These are phyloP conservation scores for Colletotrichum tamarilloi DNA, from an alignment of 2,329 filamentous ascomycete genomes.

Conservation along the genomic window DNA sequence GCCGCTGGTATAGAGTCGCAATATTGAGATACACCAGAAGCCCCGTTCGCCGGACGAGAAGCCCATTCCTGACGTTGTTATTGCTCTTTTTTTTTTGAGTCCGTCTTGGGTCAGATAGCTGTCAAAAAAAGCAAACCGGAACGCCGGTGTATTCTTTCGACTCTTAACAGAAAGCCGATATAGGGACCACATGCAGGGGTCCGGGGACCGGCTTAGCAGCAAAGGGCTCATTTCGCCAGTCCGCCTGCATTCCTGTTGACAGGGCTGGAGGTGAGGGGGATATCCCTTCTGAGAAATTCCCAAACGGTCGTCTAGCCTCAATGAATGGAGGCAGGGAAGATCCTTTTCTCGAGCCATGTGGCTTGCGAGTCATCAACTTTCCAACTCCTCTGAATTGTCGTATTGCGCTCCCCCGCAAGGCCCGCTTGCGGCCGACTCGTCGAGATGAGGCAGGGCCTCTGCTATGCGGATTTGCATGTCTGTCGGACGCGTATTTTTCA, in stretches of 20 bases:
- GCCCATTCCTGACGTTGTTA: neutral
- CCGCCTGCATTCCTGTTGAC: constrained; percentile 18
- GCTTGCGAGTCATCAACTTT: constrained; percentile 28
- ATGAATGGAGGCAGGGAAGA: constrained; percentile 4
- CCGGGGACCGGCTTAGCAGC: neutral
- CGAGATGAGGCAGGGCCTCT: constrained; percentile 6
- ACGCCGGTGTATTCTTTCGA: neutral
- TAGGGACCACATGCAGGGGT: neutral
- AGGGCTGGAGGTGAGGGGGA: constrained; percentile 16
- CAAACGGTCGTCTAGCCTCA: constrained; percentile 19
- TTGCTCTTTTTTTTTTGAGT: neutral
- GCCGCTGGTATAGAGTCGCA: constrained; percentile 4
- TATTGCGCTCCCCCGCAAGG: constrained; percentile 23
- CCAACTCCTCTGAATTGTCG: neutral
- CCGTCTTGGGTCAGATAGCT: constrained; percentile 12
- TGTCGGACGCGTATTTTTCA: neutral
- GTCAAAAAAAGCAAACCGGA: constrained; percentile 26
- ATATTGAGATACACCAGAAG: constrained; percentile 1
- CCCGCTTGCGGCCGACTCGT: constrained; percentile 9
- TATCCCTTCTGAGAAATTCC: neutral
- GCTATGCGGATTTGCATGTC: constrained; percentile 9
- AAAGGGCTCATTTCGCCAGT: constrained; percentile 24
- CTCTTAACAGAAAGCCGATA: constrained; percentile 7
- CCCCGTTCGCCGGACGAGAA: constrained; percentile 5
- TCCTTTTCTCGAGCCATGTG: constrained; percentile 26